Base-by-base conservation (phyloP, 2,329 filamentous ascomycete species). In the Fusarium miscanthi region DNA sequence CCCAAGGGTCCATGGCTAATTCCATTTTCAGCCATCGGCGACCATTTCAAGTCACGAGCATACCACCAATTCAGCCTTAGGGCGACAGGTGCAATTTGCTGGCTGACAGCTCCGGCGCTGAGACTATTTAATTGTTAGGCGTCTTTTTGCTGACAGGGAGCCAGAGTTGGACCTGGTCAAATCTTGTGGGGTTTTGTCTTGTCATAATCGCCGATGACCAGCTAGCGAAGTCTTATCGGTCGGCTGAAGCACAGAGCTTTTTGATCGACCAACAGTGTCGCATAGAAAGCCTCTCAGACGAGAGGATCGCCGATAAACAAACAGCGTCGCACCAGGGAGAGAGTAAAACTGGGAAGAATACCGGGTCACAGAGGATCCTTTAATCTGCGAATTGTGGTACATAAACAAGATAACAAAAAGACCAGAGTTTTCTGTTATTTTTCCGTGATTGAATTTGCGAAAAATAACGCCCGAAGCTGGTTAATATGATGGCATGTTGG, bases 281-380 rank as follows among this genome's bases (percentile, higher is more conserved):
- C 61, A 66, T 63, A 27, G 38, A 52, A 54, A 41, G 10, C 35
- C 59, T 40, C 21, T 33, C 21, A 59, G 53, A 53, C 33, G 23
- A 53, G 49, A 52, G 9, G 49, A 70, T 70, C 66, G 57, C 46
- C 66, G 54, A 69, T 58, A 60, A 46, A 71, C 30, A 40, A 37
- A 63, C 30, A 51, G 48, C n/a, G 68, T 72, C 63, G 43, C 68
- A 72, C 68, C 63, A 72, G 52, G 46, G 53, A 45, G 33, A 58
- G 14, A 11, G 8, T 30, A 69, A 71, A 72, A 68, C 54, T 21
- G 37, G 63, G 49, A 64, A 67, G 33, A 72, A 71, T n/a, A 68
- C 40, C 48, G 69, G 69, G 69, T 64, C 68, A 33, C 25, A 42
- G 16, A 53, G 48, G 57, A 63, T 72, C 68, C 69, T 72, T 71